These are phyloP conservation scores for Fraxinus quadrangulata DNA, from an alignment of 257 asterid species.

Conservation along the genomic window DNA sequence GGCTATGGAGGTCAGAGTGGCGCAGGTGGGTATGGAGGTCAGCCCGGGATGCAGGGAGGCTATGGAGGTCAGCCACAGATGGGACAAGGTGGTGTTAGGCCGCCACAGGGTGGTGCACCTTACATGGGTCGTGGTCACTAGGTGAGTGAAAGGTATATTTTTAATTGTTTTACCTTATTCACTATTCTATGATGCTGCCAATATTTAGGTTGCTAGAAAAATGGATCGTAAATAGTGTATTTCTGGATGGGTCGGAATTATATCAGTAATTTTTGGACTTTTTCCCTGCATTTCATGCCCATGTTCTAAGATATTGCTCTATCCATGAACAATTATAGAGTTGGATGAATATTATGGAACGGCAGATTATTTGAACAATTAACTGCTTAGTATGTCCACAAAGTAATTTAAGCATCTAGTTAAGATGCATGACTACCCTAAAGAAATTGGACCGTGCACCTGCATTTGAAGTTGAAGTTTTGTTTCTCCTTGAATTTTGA, in stretches of 20 bases:
- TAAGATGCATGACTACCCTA: too few species aligned
- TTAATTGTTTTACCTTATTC: neutral
- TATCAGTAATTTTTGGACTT: neutral
- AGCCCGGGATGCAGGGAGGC: slow-evolving; percentile 48
- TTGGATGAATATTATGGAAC: neutral
- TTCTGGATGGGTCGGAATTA: neutral
- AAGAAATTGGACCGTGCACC: too few species aligned
- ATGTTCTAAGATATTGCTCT: neutral
- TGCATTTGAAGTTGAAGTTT: too few species aligned
- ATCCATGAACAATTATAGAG: neutral
- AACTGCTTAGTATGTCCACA: neutral
- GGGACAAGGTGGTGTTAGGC: slow-evolving; percentile 79
- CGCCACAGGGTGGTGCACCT: slow-evolving; percentile 90
- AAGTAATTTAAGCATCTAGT: too few species aligned
- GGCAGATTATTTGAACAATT: neutral
- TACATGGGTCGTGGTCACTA: slow-evolving; percentile 90
- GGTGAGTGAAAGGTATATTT: slow-evolving; percentile 37
- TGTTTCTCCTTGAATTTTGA: too few species aligned
- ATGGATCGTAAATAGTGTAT: neutral
- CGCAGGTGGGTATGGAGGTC: slow-evolving; percentile 67
- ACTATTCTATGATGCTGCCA: neutral
- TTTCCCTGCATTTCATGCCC: neutral
- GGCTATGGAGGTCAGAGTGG: slow-evolving; percentile 76
- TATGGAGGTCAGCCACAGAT: neutral
- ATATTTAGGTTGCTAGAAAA: neutral